A percentile compares a stretch with the other conserved stretches of the same genome.
phyloP scores from a whole-genome alignment of 768 basidiomycete species.

The Pisolithus sp. region DNA sequence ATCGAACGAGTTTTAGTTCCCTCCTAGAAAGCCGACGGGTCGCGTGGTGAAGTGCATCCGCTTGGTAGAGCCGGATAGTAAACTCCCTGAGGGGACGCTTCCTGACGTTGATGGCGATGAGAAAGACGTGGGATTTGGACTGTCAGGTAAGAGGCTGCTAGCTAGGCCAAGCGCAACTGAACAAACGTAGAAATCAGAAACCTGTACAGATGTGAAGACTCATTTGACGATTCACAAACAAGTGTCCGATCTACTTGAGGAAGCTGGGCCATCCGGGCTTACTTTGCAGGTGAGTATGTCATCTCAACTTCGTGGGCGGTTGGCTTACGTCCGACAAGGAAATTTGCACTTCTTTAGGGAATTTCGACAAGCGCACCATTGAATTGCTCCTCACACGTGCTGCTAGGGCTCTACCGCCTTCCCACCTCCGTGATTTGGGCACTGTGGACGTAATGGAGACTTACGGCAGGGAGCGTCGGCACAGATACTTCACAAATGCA shows the following conservation, averaged over 20 bases:
- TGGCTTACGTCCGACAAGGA: constrained; percentile 39
- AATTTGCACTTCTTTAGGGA: constrained; percentile 51
- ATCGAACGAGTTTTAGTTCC: constrained; percentile 72
- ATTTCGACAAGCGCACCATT: constrained; percentile 76
- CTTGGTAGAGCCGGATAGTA: constrained; percentile 41
- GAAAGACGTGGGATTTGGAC: constrained; percentile 19
- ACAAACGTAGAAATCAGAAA: constrained; percentile 15
- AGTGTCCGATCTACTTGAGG: constrained; percentile 66
- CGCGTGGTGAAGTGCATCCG: constrained; percentile 61
- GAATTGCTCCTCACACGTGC: constrained; percentile 74
- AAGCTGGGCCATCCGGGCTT: constrained; percentile 61
- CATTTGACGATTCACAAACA: constrained; percentile 74
- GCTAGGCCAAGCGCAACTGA: neutral
- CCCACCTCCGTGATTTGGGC: constrained; percentile 66
- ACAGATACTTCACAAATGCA: constrained; percentile 73
- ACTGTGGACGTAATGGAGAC: constrained; percentile 75
- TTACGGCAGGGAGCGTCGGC: constrained; percentile 77
- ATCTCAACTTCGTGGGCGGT: neutral
- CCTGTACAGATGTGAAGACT: constrained; percentile 41
- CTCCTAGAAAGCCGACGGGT: constrained; percentile 44
- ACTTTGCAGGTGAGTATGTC: constrained; percentile 54
- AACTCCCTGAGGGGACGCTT: constrained; percentile 29
- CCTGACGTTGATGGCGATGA: constrained; percentile 39
- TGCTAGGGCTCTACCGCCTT: constrained; percentile 55
- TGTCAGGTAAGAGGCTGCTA: constrained; percentile 17